phyloP scores from a whole-genome alignment of 2,329 filamentous ascomycete species.

The Knoxdaviesia proteae region DNA sequence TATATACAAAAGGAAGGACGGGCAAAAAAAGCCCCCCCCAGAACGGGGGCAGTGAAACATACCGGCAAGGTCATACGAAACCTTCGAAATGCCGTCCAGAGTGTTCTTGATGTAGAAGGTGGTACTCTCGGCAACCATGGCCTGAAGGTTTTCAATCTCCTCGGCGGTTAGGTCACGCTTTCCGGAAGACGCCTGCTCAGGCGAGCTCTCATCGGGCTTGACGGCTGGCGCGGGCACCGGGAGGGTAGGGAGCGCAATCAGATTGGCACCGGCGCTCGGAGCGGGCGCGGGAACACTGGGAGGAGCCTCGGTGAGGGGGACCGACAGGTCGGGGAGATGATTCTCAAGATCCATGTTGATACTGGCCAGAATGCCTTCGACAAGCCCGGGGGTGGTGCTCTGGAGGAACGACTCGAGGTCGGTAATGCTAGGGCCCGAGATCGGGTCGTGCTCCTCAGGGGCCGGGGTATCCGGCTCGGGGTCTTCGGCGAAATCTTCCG shows the following conservation, averaged over 20 bases:
- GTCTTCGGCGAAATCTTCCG: constrained; percentile 8
- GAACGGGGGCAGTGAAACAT: background rate
- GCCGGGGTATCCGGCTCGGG: background rate
- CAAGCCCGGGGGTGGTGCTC: constrained; percentile 18
- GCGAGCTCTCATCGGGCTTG: constrained; percentile 5
- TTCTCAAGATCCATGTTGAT: constrained; percentile 7
- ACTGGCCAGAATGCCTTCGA: constrained; percentile 18
- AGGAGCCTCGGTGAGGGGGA: constrained; percentile 3
- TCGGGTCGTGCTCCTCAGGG: constrained; percentile 2
- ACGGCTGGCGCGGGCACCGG: background rate
- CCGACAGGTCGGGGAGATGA: constrained; percentile 5
- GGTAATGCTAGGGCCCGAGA: constrained; percentile 14
- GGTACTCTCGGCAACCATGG: constrained; percentile 21
- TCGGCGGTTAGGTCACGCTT: constrained; percentile 9
- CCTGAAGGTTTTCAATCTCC: constrained; percentile 15
- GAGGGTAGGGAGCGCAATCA: constrained; percentile 9
- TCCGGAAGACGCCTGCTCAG: constrained; percentile 7
- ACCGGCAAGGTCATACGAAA: constrained; percentile 16
- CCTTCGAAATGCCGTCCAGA: constrained; percentile 19
- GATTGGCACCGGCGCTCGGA: constrained; percentile 7
- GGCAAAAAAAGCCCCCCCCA: background rate
- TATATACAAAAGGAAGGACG: background rate
- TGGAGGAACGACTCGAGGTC: constrained; percentile 22
- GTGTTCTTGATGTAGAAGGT: constrained; percentile 23
- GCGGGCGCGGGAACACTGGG: constrained; percentile 3